phyloP scores from a whole-genome alignment of 495 filamentous ascomycete genomes.

The Xylaria bambusicola region DNA sequence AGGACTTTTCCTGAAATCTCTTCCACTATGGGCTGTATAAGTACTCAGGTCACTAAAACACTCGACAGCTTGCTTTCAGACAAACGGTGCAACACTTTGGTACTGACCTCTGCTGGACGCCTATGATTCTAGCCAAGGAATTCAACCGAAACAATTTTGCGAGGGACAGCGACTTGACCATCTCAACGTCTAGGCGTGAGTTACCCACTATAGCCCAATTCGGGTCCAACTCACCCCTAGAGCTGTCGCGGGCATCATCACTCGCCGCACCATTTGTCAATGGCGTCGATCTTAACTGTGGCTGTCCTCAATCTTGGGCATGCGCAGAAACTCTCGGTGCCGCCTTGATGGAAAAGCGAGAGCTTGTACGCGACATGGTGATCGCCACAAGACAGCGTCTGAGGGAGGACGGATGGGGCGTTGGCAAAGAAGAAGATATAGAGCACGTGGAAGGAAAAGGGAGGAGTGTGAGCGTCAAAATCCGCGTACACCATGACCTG shows the following conservation, averaged over 20 bases:
- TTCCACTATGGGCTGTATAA: too few species aligned
- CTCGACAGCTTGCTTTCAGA: slow-evolving; percentile 59
- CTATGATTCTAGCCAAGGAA: slow-evolving; percentile 73
- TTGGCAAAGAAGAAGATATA: slow-evolving; percentile 38
- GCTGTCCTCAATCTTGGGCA: slow-evolving; percentile 70
- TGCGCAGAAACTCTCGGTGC: slow-evolving; percentile 63
- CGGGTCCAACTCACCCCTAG: slow-evolving; percentile 55
- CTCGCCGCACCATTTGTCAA: slow-evolving; percentile 60
- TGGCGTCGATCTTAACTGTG: slow-evolving; percentile 69
- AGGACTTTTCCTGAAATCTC: too few species aligned
- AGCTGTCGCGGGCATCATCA: slow-evolving; percentile 61
- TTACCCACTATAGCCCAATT: slow-evolving; percentile 65
- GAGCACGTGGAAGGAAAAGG: slow-evolving; percentile 33
- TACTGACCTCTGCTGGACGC: slow-evolving; percentile 66
- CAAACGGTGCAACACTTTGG: slow-evolving; percentile 60
- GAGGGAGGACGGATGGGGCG: slow-evolving; percentile 45
- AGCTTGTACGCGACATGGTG: slow-evolving; percentile 63
- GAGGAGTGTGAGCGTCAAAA: slow-evolving; percentile 63
- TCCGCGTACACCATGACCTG: slow-evolving; percentile 63
- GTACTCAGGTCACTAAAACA: not conserved
- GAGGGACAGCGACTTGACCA: slow-evolving; percentile 57
- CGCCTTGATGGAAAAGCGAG: slow-evolving; percentile 60
- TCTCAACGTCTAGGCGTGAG: slow-evolving; percentile 23
- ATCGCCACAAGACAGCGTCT: slow-evolving; percentile 49
- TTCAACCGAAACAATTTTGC: slow-evolving; percentile 62